Evolutionary conservation across 345 rosid genomes (phyloP).

Genomic region (Luvunga scandens): DNA sequence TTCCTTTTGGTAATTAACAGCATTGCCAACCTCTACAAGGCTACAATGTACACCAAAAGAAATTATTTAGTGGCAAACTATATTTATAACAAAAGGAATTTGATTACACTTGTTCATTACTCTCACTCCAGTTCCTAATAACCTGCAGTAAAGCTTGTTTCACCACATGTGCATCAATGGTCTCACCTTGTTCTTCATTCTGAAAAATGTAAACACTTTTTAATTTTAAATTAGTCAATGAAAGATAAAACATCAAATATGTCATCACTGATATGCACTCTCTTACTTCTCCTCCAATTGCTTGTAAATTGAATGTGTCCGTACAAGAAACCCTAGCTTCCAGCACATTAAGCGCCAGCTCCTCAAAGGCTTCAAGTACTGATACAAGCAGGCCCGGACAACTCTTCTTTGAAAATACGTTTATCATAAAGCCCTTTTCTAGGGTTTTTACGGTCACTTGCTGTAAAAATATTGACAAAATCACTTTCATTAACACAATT

Average conservation of each 20-base stretch:
- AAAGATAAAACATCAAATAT: no score
- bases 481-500: neutral
- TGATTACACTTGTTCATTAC: constrained; percentile 12
- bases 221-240: neutral
- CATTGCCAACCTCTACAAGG: neutral
- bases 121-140: constrained; percentile 57
- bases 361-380: constrained; percentile 81
- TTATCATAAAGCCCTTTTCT: constrained; percentile 75
- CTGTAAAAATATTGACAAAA: constrained; percentile 1
- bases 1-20: neutral
- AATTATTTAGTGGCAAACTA: neutral
- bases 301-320: constrained; percentile 66
- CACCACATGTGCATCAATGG: constrained; percentile 63
- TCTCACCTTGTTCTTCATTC: constrained; percentile 60
- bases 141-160: constrained; percentile 70
- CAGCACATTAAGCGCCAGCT: constrained; percentile 64
- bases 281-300: constrained; percentile 72
- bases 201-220: constrained; percentile 26
- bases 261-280: no score
- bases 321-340: constrained; percentile 98
- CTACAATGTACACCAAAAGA: neutral
- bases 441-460: constrained; percentile 83
- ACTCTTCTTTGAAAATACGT: constrained; percentile 53
- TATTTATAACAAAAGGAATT: neutral
- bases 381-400: constrained; percentile 80